These are phyloP conservation scores for Cladophialophora chaetospira DNA, from an alignment of 2,329 filamentous ascomycete species.

Conservation along the genomic window DNA sequence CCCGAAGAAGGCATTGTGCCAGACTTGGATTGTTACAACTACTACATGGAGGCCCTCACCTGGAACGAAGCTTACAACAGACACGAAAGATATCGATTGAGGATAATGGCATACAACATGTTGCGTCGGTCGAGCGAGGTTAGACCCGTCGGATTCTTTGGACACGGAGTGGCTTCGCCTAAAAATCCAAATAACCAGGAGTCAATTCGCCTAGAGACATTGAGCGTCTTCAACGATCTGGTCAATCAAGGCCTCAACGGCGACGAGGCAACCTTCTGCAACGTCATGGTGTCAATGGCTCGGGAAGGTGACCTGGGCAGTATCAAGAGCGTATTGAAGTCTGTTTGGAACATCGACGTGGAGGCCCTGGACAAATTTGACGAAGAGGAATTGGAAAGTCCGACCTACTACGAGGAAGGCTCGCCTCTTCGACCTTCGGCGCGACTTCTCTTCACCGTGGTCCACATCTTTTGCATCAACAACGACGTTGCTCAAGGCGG, in stretches of 20 bases:
- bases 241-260: slow-evolving; percentile 42
- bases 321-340: slow-evolving; percentile 52
- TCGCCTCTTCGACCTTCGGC: slow-evolving; percentile 62
- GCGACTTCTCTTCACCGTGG: slow-evolving; percentile 65
- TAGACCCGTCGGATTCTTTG: slow-evolving; percentile 28
- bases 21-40: slow-evolving; percentile 57
- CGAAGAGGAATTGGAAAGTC: slow-evolving; percentile 38
- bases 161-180: slow-evolving; percentile 31
- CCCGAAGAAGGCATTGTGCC: slow-evolving; percentile 42
- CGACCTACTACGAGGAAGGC: slow-evolving; percentile 46
- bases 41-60: slow-evolving; percentile 53
- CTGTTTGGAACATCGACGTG: slow-evolving; percentile 58
- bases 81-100: slow-evolving; percentile 42
- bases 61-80: slow-evolving; percentile 49
- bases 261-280: slow-evolving; percentile 56
- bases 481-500: slow-evolving; percentile 62
- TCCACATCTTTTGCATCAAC: slow-evolving; percentile 68
- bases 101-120: slow-evolving; percentile 37
- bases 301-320: slow-evolving; percentile 54
- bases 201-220: slow-evolving; percentile 33
- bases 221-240: slow-evolving; percentile 53
- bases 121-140: slow-evolving; percentile 27
- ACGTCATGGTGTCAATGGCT: slow-evolving; percentile 55
- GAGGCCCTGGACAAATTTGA: slow-evolving; percentile 42
- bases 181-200: slow-evolving; percentile 16